phyloP scores from a whole-genome alignment of 192 early-diverging fungal genomes.

The Backusella luteola region DNA sequence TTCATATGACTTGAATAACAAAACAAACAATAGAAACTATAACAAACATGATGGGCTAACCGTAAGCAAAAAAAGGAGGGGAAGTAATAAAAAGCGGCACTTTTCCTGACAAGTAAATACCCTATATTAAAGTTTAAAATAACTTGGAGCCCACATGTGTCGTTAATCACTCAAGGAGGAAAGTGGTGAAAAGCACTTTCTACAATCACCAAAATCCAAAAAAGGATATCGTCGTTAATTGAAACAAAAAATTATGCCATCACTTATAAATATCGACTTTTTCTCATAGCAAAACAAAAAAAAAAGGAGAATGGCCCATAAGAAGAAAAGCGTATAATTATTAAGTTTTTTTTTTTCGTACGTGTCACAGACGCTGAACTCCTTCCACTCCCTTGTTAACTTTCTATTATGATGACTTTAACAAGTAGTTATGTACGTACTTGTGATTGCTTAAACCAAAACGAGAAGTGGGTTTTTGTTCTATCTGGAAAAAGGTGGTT shows the following conservation, averaged over 20 bases:
- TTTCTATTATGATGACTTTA: neutral
- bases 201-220: neutral
- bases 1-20: neutral
- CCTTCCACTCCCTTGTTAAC: neutral
- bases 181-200: neutral
- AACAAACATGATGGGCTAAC: too few species aligned
- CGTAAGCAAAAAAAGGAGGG: too few species aligned
- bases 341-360: neutral
- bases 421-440: neutral
- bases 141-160: too few species aligned
- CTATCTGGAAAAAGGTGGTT: neutral
- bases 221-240: neutral
- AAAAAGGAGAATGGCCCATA: neutral
- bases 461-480: neutral
- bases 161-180: neutral
- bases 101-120: neutral
- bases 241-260: neutral
- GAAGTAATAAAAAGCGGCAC: too few species aligned
- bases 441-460: neutral
- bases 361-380: neutral
- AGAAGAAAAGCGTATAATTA: neutral
- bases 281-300: neutral
- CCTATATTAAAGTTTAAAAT: too few species aligned
- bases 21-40: too few species aligned
- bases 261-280: neutral